Percentiles rank a stretch among this genome's conserved stretches.
phyloP scores from a whole-genome alignment of 495 filamentous ascomycete species.

The Penicillium riverlandense region DNA sequence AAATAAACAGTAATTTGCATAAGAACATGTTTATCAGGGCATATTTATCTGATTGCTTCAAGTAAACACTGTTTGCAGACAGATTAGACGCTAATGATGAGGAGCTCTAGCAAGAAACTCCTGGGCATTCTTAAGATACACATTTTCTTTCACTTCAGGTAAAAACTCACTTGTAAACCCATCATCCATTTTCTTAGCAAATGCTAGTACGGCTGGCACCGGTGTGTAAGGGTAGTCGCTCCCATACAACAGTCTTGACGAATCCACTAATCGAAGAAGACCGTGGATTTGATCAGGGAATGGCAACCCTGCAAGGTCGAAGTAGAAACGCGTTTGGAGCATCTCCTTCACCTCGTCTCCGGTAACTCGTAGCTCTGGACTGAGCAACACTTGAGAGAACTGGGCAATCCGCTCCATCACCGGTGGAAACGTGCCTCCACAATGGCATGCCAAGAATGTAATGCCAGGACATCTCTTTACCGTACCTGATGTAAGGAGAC shows the following conservation, averaged over 20 bases:
- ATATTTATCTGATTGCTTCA: too few species aligned
- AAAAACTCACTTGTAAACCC: slow-evolving; percentile 4
- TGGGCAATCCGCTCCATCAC: slow-evolving; percentile 34
- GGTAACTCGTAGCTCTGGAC: slow-evolving; percentile 2
- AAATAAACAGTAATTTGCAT: too few species aligned
- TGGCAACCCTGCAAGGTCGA: slow-evolving; percentile 45
- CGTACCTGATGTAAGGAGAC: slow-evolving; percentile 43
- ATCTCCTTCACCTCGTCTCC: slow-evolving; percentile 14
- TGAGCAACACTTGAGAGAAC: slow-evolving; percentile 17
- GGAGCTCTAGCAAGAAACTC: not conserved
- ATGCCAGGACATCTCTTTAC: slow-evolving; percentile 35
- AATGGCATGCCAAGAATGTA: slow-evolving; percentile 41
- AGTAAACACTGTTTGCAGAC: too few species aligned
- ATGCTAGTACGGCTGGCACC: not conserved
- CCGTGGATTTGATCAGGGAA: slow-evolving; percentile 39
- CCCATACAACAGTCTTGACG: slow-evolving; percentile 37
- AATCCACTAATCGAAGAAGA: slow-evolving; percentile 16
- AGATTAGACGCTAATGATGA: too few species aligned
- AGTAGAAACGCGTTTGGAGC: slow-evolving; percentile 33
- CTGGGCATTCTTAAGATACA: slow-evolving; percentile 8
- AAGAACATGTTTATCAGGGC: too few species aligned
- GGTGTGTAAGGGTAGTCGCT: slow-evolving; percentile 36
- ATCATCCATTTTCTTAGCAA: slow-evolving; percentile 8
- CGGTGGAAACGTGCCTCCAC: slow-evolving; percentile 39
- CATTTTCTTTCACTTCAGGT: not conserved